Evolutionary conservation across 1,284 basidiomycete species (phyloP).

Genomic region (Tylopilus sp.): DNA sequence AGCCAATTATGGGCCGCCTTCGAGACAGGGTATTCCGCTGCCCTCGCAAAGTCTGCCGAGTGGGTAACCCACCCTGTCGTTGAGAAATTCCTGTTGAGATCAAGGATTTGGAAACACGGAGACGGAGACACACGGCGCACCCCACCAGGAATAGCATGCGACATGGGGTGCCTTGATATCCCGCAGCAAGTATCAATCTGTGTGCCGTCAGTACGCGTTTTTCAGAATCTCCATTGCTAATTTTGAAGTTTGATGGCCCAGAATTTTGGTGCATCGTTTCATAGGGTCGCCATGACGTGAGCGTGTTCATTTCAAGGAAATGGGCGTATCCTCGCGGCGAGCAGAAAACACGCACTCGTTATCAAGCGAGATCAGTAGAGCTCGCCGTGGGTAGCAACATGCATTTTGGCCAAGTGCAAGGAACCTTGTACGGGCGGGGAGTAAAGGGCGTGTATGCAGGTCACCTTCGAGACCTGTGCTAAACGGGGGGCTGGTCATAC

Average conservation of each 20-base stretch:
- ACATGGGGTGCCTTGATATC: slow-evolving; percentile 52
- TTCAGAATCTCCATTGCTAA: slow-evolving; percentile 40
- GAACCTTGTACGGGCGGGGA: slow-evolving; percentile 38
- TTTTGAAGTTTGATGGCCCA: slow-evolving; percentile 57
- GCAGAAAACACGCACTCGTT: slow-evolving; percentile 30
- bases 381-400: slow-evolving; percentile 41
- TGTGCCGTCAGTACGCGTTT: slow-evolving; percentile 50
- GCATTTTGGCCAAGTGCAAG: slow-evolving; percentile 58
- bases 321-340: slow-evolving; percentile 70
- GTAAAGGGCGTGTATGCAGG: slow-evolving; percentile 6
- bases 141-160: slow-evolving; percentile 46
- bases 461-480: slow-evolving; percentile 36
- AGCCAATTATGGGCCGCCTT: slow-evolving; percentile 54
- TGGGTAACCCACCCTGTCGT: slow-evolving; percentile 48
- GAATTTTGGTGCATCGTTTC: slow-evolving; percentile 41
- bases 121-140: slow-evolving; percentile 11
- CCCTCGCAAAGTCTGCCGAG: slow-evolving; percentile 45
- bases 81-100: slow-evolving; percentile 41
- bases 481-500: slow-evolving; percentile 57
- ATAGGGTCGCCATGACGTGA: slow-evolving; percentile 51
- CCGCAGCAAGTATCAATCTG: slow-evolving; percentile 60
- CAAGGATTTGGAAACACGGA: background rate
- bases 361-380: background rate
- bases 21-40: slow-evolving; percentile 47
- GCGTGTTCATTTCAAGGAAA: slow-evolving; percentile 60